Evolutionary conservation across 176 grass and related monocot species (phyloP).

Genomic region (Panicum miliaceum): DNA sequence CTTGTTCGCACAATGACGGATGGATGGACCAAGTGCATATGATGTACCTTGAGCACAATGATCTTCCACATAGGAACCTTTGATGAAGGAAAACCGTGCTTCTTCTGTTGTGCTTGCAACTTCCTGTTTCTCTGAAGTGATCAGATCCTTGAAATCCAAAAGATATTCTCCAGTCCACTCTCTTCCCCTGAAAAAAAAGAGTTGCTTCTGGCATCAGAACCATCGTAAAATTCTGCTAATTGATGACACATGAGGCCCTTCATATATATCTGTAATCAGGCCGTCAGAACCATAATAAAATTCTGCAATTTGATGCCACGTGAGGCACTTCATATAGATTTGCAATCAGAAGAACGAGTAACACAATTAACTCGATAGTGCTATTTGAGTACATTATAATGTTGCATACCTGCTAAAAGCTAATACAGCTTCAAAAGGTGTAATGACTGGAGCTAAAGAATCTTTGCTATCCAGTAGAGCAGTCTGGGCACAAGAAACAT

Average conservation of each 20-base stretch:
- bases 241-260: slow-evolving; percentile 2
- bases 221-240: not conserved
- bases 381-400: not conserved
- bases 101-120: slow-evolving; percentile 49
- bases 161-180: slow-evolving; percentile 94
- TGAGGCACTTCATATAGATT: not conserved
- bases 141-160: slow-evolving; percentile 88
- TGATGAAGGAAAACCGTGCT: slow-evolving; percentile 96
- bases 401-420: slow-evolving; percentile 79
- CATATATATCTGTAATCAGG: not conserved
- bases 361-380: not conserved
- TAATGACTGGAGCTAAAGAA: slow-evolving; percentile 89
- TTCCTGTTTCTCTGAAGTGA: slow-evolving; percentile 46
- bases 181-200: slow-evolving; percentile 62
- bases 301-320: not conserved
- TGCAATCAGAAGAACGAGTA: not conserved
- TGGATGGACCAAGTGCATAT: not conserved
- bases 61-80: slow-evolving; percentile 90
- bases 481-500: slow-evolving; percentile 97
- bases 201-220: slow-evolving; percentile 1
- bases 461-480: slow-evolving; percentile 98
- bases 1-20: not conserved
- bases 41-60: slow-evolving; percentile 44
- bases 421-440: slow-evolving; percentile 92
- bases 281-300: not conserved